A percentile compares a stretch with the other conserved stretches of the same genome.
These are phyloP conservation scores for Phoma sp. DNA, from an alignment of 2,329 filamentous ascomycete genomes.

Conservation along the genomic window DNA sequence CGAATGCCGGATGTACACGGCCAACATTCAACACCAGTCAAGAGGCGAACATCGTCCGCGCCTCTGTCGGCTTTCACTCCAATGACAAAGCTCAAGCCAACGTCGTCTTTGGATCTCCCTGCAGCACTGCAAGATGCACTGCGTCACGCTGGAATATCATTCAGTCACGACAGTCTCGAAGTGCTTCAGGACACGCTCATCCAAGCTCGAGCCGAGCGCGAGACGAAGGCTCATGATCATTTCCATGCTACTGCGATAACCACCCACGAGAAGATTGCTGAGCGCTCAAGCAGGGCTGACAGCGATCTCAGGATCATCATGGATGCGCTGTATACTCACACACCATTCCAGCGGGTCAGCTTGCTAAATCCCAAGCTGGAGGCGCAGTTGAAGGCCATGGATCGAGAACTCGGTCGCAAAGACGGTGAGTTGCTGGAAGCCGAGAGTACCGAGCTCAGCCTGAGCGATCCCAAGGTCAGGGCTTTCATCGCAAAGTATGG, in stretches of 20 bases:
- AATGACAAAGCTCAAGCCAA: slow-evolving; percentile 39
- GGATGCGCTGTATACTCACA: slow-evolving; percentile 49
- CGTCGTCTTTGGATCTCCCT: slow-evolving; percentile 39
- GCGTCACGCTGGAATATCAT: slow-evolving; percentile 41
- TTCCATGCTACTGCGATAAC: slow-evolving; percentile 40
- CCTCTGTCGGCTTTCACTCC: slow-evolving; percentile 38
- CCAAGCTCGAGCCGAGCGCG: slow-evolving; percentile 40
- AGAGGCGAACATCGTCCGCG: slow-evolving; percentile 33
- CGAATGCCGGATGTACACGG: slow-evolving; percentile 30
- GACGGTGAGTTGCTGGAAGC: slow-evolving; percentile 49
- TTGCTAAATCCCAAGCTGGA: slow-evolving; percentile 38
- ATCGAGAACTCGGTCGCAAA: slow-evolving; percentile 47
- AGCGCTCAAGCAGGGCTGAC: slow-evolving; percentile 48
- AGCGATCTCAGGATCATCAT: slow-evolving; percentile 47
- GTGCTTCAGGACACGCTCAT: slow-evolving; percentile 38
- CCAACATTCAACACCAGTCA: slow-evolving; percentile 23
- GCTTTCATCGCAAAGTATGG: slow-evolving; percentile 45
- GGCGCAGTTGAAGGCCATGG: slow-evolving; percentile 44
- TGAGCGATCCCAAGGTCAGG: slow-evolving; percentile 41
- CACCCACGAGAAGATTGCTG: slow-evolving; percentile 44
- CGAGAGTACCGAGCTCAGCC: slow-evolving; percentile 41
- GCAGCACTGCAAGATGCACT: slow-evolving; percentile 44
- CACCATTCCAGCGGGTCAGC: slow-evolving; percentile 38
- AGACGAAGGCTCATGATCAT: slow-evolving; percentile 46
- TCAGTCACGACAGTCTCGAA: slow-evolving; percentile 38